Evolutionary conservation across 2,329 filamentous ascomycete genomes (phyloP).

Genomic region (Colletotrichum theobromicola): DNA sequence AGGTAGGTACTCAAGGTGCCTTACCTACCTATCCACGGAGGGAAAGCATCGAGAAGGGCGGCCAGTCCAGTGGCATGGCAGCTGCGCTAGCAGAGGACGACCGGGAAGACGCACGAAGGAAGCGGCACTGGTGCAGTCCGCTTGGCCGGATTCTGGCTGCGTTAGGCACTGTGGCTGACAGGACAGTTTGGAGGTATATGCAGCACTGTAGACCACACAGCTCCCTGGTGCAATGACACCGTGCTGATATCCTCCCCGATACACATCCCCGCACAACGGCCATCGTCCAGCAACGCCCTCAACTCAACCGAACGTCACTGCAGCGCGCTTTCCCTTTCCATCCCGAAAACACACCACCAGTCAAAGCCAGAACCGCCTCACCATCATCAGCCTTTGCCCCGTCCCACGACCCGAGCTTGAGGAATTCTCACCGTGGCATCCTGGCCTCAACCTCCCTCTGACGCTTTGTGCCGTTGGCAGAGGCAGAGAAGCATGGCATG

Average conservation of each 20-base stretch:
- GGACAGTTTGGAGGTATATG: neutral
- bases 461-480: neutral
- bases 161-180: neutral
- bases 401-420: neutral
- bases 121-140: neutral
- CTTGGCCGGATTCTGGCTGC: neutral
- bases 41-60: neutral
- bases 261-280: neutral
- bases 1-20: too few species aligned
- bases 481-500: neutral
- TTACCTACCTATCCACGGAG: neutral
- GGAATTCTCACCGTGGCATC: neutral
- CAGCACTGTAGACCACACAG: neutral
- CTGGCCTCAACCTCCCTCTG: neutral
- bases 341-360: constrained; percentile 3
- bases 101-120: neutral
- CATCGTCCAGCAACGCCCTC: neutral
- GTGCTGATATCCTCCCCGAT: neutral
- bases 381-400: neutral
- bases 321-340: neutral
- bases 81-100: neutral
- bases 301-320: neutral
- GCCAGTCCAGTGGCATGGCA: neutral
- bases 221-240: accelerated
- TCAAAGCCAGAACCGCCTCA: constrained; percentile 1